Evolutionary conservation across 768 basidiomycete species (phyloP), one percentile per base, ranked within the genome.

Genomic region (Russula earlei): DNA sequence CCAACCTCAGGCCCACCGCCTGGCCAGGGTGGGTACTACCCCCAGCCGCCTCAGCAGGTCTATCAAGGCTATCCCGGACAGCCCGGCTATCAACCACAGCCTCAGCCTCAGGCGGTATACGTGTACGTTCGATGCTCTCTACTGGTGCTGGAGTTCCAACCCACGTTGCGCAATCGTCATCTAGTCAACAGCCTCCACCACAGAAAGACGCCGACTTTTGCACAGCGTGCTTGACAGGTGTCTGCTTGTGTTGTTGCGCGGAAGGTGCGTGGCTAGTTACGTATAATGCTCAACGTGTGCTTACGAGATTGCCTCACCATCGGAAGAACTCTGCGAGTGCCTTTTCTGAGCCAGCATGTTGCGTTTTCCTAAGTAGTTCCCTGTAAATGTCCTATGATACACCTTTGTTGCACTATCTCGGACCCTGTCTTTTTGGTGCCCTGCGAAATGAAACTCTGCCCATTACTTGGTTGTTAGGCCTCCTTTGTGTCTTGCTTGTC

Each of bases 101-200:
- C 82, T 17, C 82, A 81, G 61, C 88, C 89, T 17, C 87, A 91
- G 67, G 82, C 84, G 0, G 82, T 91, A 50, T 86, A 87, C 65
- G 85, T 89, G 87, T 89, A 65, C 62, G 86, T 76, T 34, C 7
- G 20, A 24, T 25, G 4, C 31, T n/a, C 29, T 33, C 42, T 38
- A 27, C 5, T 22, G 5, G 20, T 31, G 31, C 19, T 40, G 5
- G 37, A 29, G 37, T 37, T 38, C 41, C 40, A 51, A 31, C 44
- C 5, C 52, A 33, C 43, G 24, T 44, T 74, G 71, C n/a, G 38
- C n/a, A 42, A 33, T 33, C 33, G 14, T 24, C 22, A 9, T 37
- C 0, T 56, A 77, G 75, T 46, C 77, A 80, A 72, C 82, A 83
- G 66, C 71, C 63, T 5, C 59, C 62, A 17, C 74, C 65, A 66